These are phyloP conservation scores for Paecilomyces formosus DNA, from an alignment of 2,329 filamentous ascomycete species.

Conservation along the genomic window DNA sequence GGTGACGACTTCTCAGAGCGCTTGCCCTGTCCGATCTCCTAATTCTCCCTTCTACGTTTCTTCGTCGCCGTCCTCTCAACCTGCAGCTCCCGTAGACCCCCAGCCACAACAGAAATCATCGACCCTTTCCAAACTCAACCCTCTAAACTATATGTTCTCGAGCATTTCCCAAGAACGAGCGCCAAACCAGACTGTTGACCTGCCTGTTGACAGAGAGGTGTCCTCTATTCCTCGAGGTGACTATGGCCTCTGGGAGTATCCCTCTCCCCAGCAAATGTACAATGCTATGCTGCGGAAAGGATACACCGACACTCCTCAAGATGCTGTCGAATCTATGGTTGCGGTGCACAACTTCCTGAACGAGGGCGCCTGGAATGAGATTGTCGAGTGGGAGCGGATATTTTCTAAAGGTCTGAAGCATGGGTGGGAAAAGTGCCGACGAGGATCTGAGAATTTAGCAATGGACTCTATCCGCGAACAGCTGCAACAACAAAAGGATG, in stretches of 20 bases:
- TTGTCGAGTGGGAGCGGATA: conserved; percentile 84
- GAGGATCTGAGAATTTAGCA: conserved; percentile 61
- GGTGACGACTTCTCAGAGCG: conserved; percentile 15
- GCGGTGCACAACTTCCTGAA: conserved; percentile 97
- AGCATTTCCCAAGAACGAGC: conserved; percentile 74
- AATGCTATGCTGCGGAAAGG: conserved; percentile 95
- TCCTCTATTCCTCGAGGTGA: conserved; percentile 89
- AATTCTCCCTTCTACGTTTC: conserved; percentile 41
- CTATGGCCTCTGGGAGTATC: conserved; percentile 89
- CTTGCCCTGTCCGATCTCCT: conserved; percentile 43
- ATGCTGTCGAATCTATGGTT: conserved; percentile 94
- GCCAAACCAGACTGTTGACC: conserved; percentile 60
- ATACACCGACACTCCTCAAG: conserved; percentile 86
- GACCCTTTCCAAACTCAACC: conserved; percentile 60
- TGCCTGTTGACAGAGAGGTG: conserved; percentile 73
- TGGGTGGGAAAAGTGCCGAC: conserved; percentile 67
- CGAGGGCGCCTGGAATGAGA: conserved; percentile 94
- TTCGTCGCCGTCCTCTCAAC: conserved; percentile 22
- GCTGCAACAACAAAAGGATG: conserved; percentile 21
- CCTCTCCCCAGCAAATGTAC: conserved; percentile 98
- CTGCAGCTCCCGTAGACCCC: conserved; percentile 22
- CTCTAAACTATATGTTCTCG: conserved; percentile 93
- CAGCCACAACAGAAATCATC: conserved; percentile 34
- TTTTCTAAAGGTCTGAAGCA: conserved; percentile 66
- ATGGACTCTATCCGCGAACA: conserved; percentile 49